Percentiles rank a stretch among this genome's conserved stretches.
These are phyloP conservation scores for Nelumbo lutea DNA, from an alignment of 164 flowering plant genomes.

Conservation along the genomic window DNA sequence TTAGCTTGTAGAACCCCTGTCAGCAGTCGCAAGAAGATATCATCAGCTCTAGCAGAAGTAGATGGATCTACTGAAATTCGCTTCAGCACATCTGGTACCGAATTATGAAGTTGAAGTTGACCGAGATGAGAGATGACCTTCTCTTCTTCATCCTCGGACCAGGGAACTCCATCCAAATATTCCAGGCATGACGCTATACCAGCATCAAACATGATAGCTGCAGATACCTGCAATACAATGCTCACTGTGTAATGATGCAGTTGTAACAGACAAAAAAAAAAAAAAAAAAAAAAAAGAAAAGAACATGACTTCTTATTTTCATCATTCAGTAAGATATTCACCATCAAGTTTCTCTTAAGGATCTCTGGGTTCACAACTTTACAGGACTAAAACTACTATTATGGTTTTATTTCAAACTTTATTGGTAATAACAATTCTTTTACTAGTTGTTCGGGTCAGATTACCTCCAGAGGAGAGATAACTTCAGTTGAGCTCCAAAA, in stretches of 20 bases:
- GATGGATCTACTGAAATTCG: constrained; percentile 64
- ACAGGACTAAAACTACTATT: background rate
- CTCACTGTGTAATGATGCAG: constrained; percentile 5
- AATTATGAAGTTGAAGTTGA: constrained; percentile 51
- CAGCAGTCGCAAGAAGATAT: constrained; percentile 47
- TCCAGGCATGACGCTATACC: constrained; percentile 74
- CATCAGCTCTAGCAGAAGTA: constrained; percentile 46
- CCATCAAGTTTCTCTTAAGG: no score
- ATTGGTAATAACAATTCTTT: background rate
- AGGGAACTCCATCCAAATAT: constrained; percentile 83
- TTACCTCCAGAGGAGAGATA: background rate
- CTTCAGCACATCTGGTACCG: constrained; percentile 43
- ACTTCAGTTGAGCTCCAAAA: background rate
- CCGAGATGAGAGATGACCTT: constrained; percentile 46
- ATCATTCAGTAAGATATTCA: background rate
- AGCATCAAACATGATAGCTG: constrained; percentile 61
- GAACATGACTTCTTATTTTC: background rate
- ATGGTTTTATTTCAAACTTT: no score
- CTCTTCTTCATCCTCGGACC: constrained; percentile 86
- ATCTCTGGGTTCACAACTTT: no score
- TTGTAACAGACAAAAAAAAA: background rate
- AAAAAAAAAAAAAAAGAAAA: background rate
- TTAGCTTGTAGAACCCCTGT: constrained; percentile 64
- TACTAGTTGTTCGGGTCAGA: background rate
- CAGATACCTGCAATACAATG: constrained; percentile 52